Percentiles rank a stretch among this genome's conserved stretches.
Evolutionary conservation across 2,329 filamentous ascomycete genomes (phyloP).

Genomic region (Aspergillus sp.): DNA sequence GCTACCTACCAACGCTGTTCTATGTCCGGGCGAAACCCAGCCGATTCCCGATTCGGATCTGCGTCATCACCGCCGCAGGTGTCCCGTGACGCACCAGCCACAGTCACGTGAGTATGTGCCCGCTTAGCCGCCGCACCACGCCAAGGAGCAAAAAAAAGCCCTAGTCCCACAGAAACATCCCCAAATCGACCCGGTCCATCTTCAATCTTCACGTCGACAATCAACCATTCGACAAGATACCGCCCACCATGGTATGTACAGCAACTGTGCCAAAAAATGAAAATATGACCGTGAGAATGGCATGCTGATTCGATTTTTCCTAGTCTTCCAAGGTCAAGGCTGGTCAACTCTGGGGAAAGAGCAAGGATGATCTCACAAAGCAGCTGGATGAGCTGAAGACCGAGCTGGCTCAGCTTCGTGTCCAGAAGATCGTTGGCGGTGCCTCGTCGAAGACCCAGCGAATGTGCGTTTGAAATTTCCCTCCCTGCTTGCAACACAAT

Average conservation of each 20-base stretch:
- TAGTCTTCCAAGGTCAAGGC: conserved; percentile 84
- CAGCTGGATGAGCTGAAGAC: conserved; percentile 93
- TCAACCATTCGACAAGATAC: conserved; percentile 45
- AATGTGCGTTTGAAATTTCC: conserved; percentile 67
- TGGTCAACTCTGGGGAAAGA: conserved; percentile 96
- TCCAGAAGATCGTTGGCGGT: conserved; percentile 94
- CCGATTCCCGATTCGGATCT: conserved; percentile 1
- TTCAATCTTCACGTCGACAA: conserved; percentile 47
- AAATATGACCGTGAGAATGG: background rate
- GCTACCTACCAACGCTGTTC: background rate
- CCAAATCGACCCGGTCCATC: conserved; percentile 41
- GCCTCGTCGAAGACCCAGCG: conserved; percentile 94
- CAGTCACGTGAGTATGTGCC: conserved; percentile 31
- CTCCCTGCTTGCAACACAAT: conserved; percentile 8
- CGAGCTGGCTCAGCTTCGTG: conserved; percentile 93
- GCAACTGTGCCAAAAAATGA: background rate
- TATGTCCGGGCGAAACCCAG: background rate
- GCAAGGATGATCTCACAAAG: conserved; percentile 96
- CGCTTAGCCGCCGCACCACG: conserved; percentile 32
- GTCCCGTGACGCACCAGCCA: conserved; percentile 10
- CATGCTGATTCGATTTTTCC: conserved; percentile 26
- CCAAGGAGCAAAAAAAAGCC: conserved; percentile 38
- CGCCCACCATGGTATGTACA: conserved; percentile 45
- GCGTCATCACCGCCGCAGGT: background rate
- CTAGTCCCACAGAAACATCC: conserved; percentile 46